Conservation (phyloP, 2,329 filamentous ascomycete species). For the Diaporthe vaccinii region DNA sequence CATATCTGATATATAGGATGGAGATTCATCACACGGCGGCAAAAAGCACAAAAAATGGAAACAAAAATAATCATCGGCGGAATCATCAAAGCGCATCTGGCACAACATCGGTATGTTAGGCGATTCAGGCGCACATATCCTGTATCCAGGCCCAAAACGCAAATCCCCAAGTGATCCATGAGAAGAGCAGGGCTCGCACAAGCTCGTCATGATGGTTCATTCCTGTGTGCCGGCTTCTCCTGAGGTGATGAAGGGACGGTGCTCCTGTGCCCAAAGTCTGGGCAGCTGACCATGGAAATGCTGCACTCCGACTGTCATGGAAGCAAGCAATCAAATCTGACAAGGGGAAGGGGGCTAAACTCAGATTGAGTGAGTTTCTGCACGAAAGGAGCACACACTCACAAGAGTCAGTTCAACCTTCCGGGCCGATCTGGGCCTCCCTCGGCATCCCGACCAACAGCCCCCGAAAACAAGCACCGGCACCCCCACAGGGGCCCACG, state of each 20-base stretch:
- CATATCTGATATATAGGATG: conserved; percentile 37
- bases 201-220: no score
- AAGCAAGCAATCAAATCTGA: neutral
- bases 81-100: neutral
- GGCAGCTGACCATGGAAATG: neutral
- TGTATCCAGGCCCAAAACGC: neutral
- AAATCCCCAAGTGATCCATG: neutral
- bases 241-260: no score
- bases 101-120: neutral
- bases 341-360: neutral
- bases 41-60: conserved; percentile 36
- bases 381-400: neutral
- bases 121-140: neutral
- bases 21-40: conserved; percentile 20
- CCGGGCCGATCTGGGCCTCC: conserved; percentile 12
- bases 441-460: neutral
- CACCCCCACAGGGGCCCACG: neutral
- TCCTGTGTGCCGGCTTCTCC: neutral
- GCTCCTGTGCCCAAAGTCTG: neutral
- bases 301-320: neutral
- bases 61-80: conserved; percentile 28
- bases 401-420: neutral
- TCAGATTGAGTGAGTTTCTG: neutral
- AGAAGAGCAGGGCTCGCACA: neutral
- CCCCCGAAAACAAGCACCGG: neutral